Conservation (phyloP, 2,329 filamentous ascomycete species). For the Septoria petroselini region DNA sequence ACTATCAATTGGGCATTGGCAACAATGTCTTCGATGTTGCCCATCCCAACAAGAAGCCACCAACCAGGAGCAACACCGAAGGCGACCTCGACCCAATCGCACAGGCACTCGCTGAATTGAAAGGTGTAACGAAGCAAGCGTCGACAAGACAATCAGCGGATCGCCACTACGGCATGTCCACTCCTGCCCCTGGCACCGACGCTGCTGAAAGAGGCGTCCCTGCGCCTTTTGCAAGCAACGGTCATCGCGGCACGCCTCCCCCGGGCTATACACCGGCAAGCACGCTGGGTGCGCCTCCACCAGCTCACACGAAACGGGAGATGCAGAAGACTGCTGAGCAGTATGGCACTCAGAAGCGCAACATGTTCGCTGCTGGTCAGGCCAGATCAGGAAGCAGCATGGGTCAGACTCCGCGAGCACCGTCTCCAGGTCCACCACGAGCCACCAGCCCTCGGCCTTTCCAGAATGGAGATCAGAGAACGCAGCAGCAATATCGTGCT, state of each 20-base stretch:
- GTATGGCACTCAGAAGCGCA: slow-evolving; percentile 78
- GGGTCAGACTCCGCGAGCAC: slow-evolving; percentile 42
- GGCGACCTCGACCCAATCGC: slow-evolving; percentile 81
- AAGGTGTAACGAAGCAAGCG: slow-evolving; percentile 78
- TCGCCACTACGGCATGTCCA: slow-evolving; percentile 87
- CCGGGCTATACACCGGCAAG: slow-evolving; percentile 82
- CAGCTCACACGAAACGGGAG: slow-evolving; percentile 85
- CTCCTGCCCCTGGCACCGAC: slow-evolving; percentile 59
- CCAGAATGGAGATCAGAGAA: slow-evolving; percentile 36
- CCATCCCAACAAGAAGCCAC: slow-evolving; percentile 55
- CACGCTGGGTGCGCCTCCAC: slow-evolving; percentile 80
- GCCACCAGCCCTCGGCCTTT: slow-evolving; percentile 56
- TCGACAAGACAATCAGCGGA: slow-evolving; percentile 88
- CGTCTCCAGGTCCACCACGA: slow-evolving; percentile 68
- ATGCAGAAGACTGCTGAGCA: slow-evolving; percentile 95
- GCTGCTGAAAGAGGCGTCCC: slow-evolving; percentile 46
- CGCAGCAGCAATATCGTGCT: slow-evolving; percentile 42
- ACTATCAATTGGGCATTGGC: slow-evolving; percentile 87
- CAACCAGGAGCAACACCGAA: slow-evolving; percentile 34
- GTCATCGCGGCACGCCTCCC: slow-evolving; percentile 69
- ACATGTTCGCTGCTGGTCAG: slow-evolving; percentile 60
- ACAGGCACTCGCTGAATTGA: slow-evolving; percentile 85
- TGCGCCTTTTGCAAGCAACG: slow-evolving; percentile 45
- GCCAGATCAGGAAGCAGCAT: slow-evolving; percentile 33
- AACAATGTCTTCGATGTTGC: slow-evolving; percentile 95